These are phyloP conservation scores for Penicillium malachiteum DNA, from an alignment of 495 filamentous ascomycete species.

Conservation along the genomic window DNA sequence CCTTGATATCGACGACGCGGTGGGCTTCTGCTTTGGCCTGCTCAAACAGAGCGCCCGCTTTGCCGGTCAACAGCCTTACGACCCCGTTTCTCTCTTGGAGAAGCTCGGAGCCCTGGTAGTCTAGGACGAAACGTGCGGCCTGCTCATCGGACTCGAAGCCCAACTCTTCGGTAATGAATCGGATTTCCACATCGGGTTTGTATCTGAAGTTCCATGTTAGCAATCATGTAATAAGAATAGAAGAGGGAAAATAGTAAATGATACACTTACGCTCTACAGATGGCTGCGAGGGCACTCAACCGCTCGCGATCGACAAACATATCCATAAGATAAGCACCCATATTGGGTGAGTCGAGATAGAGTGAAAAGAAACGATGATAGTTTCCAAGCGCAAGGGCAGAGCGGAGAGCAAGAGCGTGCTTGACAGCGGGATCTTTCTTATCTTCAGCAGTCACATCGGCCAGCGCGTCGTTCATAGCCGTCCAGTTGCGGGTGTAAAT, in stretches of 20 bases:
- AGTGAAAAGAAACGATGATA: slow-evolving; percentile 96
- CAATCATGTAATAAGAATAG: slow-evolving; percentile 24
- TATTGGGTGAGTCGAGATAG: slow-evolving; percentile 90
- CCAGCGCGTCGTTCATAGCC: slow-evolving; percentile 95
- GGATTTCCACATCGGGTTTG: slow-evolving; percentile 81
- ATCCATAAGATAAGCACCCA: slow-evolving; percentile 98
- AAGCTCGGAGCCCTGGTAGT: slow-evolving; percentile 70
- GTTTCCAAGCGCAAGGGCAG: slow-evolving; percentile 87
- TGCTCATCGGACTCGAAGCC: slow-evolving; percentile 92
- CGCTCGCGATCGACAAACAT: slow-evolving; percentile 96
- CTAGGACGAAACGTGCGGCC: slow-evolving; percentile 82
- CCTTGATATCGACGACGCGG: slow-evolving; percentile 90
- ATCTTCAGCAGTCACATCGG: slow-evolving; percentile 96
- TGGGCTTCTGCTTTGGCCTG: slow-evolving; percentile 67
- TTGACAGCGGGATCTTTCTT: slow-evolving; percentile 79
- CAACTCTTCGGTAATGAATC: slow-evolving; percentile 93
- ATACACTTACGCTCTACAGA: slow-evolving; percentile 88
- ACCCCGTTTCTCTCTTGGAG: slow-evolving; percentile 73
- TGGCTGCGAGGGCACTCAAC: slow-evolving; percentile 80
- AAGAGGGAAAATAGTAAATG: neutral
- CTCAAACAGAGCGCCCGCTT: slow-evolving; percentile 74
- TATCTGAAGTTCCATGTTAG: slow-evolving; percentile 63
- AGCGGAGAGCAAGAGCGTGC: slow-evolving; percentile 89
- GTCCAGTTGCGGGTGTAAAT: slow-evolving; percentile 98
- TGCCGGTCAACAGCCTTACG: slow-evolving; percentile 71